These are phyloP conservation scores for Fraxinus baroniana DNA, from an alignment of 305 asterid genomes.

Conservation along the genomic window DNA sequence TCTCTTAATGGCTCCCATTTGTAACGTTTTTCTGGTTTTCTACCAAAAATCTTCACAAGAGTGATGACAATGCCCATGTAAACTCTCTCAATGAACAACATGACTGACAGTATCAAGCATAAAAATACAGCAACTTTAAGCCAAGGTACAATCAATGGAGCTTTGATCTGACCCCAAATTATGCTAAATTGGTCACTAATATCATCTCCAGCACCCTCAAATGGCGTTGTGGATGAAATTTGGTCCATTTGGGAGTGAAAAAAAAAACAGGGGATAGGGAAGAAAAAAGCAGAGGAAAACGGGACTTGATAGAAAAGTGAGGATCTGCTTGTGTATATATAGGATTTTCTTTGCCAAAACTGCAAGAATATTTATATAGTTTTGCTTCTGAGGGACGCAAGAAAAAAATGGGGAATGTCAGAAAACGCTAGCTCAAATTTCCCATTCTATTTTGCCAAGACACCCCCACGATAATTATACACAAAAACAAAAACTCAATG, in stretches of 20 bases:
- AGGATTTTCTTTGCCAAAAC: slow-evolving; percentile 39
- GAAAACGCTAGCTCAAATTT: slow-evolving; percentile 36
- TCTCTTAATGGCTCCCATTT: slow-evolving; percentile 64
- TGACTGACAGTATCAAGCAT: slow-evolving; percentile 53
- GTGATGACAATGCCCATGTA: slow-evolving; percentile 58
- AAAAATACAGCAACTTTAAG: slow-evolving; percentile 37
- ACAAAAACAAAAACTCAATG: neutral
- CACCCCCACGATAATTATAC: neutral
- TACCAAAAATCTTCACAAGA: slow-evolving; percentile 43
- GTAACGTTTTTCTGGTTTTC: slow-evolving; percentile 48
- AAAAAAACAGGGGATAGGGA: too few species aligned
- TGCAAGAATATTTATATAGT: slow-evolving; percentile 35
- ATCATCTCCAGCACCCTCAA: slow-evolving; percentile 29
- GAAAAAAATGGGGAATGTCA: slow-evolving; percentile 54
- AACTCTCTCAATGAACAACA: slow-evolving; percentile 65
- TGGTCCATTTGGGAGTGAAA: slow-evolving; percentile 39
- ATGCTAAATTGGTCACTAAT: slow-evolving; percentile 34
- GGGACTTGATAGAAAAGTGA: slow-evolving; percentile 17
- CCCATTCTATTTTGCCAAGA: too few species aligned
- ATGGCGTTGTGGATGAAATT: slow-evolving; percentile 25
- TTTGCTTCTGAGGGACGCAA: slow-evolving; percentile 57
- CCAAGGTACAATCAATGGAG: slow-evolving; percentile 54
- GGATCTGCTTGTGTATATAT: slow-evolving; percentile 29
- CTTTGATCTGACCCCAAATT: slow-evolving; percentile 50
- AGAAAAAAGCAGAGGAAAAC: slow-evolving; percentile 11